Conservation (phyloP, 805 yeast genomes). For the Nakazawaea pomicola region DNA sequence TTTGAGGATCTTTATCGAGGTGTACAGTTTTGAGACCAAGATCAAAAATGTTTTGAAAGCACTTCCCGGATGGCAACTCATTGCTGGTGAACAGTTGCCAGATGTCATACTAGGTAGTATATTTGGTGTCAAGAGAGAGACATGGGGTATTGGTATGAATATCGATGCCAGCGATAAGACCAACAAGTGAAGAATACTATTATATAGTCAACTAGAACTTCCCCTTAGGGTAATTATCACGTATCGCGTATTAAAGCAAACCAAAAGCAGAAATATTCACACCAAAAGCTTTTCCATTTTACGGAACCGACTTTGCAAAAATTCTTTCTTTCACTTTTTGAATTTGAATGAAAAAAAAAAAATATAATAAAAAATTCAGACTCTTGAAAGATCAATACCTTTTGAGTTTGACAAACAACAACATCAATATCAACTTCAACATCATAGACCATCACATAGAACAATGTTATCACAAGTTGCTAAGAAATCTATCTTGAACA, state of each 20-base stretch:
- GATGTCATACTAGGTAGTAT: background rate
- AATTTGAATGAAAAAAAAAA: background rate
- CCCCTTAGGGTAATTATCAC: too few relatives aligned
- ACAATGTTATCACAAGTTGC: constrained; percentile 8
- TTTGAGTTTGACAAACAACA: background rate
- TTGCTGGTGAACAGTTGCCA: background rate
- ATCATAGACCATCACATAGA: too few relatives aligned
- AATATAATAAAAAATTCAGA: background rate
- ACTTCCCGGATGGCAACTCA: constrained; percentile 11
- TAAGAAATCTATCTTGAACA: constrained; percentile 5
- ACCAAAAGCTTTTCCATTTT: background rate
- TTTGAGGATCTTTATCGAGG: constrained; percentile 11
- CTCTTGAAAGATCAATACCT: background rate
- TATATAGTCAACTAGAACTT: too few relatives aligned
- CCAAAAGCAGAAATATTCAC: too few relatives aligned
- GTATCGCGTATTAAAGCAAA: too few relatives aligned
- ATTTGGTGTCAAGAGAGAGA: constrained; percentile 6
- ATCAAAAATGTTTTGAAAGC: constrained; percentile 1
- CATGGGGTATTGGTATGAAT: constrained; percentile 11
- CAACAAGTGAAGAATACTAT: too few relatives aligned
- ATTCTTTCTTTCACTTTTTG: background rate
- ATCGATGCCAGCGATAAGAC: constrained; percentile 1
- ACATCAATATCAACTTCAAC: too few relatives aligned
- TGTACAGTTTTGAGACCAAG: constrained; percentile 7
- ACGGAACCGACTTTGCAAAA: background rate